phyloP scores from a whole-genome alignment of 2,329 filamentous ascomycete genomes.

The Ascocoryne sarcoides region DNA sequence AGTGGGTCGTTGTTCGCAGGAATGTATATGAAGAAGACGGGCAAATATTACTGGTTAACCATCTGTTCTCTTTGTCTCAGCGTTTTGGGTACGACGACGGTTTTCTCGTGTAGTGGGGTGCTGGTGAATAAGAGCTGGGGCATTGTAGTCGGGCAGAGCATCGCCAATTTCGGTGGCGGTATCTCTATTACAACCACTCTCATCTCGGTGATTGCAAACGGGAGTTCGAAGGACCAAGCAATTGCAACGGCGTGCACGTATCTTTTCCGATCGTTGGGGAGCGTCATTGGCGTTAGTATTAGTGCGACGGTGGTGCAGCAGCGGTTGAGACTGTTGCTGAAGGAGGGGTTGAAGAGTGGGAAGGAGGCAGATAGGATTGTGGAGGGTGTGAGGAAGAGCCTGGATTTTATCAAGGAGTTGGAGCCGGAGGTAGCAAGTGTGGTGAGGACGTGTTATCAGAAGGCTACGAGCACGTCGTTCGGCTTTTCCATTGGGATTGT shows the following conservation, averaged over 20 bases:
- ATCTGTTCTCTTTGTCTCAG: constrained; percentile 45
- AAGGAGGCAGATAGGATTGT: constrained; percentile 58
- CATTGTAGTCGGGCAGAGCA: constrained; percentile 48
- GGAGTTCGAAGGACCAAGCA: constrained; percentile 57
- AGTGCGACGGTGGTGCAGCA: constrained; percentile 63
- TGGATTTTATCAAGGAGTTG: constrained; percentile 59
- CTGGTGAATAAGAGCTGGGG: constrained; percentile 39
- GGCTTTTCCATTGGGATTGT: constrained; percentile 32
- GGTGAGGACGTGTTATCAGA: constrained; percentile 59
- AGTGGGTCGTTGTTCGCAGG: constrained; percentile 56
- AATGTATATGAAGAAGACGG: constrained; percentile 59
- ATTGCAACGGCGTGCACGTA: constrained; percentile 73
- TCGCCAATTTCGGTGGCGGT: constrained; percentile 42
- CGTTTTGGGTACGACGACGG: constrained; percentile 42
- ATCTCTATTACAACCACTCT: constrained; percentile 63
- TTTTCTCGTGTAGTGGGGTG: constrained; percentile 49
- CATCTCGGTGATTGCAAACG: constrained; percentile 64
- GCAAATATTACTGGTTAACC: constrained; percentile 63
- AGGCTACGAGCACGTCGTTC: constrained; percentile 35
- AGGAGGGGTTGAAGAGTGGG: constrained; percentile 43
- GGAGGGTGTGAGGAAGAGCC: constrained; percentile 57
- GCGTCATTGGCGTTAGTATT: constrained; percentile 58
- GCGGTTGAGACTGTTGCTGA: constrained; percentile 49
- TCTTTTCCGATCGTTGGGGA: constrained; percentile 67
- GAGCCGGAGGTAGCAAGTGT: constrained; percentile 49